Percentiles rank a stretch among this genome's conserved stretches.
phyloP scores from a whole-genome alignment of 2,329 filamentous ascomycete genomes.

The Cladophialophora carrionii region DNA sequence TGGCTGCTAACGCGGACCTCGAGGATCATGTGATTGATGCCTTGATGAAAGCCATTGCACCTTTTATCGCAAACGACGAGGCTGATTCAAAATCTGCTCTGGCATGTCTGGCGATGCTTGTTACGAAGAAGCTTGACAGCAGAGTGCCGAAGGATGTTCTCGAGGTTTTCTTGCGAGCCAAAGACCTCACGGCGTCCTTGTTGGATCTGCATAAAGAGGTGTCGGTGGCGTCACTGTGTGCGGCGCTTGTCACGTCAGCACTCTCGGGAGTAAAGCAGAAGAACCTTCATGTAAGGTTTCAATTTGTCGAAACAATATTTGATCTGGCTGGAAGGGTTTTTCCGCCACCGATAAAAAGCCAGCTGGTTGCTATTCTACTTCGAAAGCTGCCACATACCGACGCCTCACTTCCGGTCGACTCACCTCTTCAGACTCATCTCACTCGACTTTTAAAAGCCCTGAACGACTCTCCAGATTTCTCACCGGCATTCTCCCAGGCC shows the following conservation, averaged over 20 bases:
- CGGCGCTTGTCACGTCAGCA: conserved; percentile 21
- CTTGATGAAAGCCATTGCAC: conserved; percentile 85
- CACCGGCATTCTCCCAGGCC: conserved; percentile 67
- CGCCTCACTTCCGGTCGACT: conserved; percentile 23
- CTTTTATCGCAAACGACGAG: conserved; percentile 75
- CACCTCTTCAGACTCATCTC: conserved; percentile 63
- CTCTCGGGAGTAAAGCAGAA: conserved; percentile 38
- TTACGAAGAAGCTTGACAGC: conserved; percentile 73
- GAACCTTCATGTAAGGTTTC: conserved; percentile 35
- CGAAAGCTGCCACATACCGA: conserved; percentile 20
- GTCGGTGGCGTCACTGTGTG: conserved; percentile 23
- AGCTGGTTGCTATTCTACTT: conserved; percentile 25
- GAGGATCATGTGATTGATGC: conserved; percentile 79
- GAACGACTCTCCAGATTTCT: conserved; percentile 63
- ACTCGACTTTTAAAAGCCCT: conserved; percentile 69
- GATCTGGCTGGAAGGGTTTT: conserved; percentile 31
- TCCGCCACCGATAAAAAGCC: conserved; percentile 8
- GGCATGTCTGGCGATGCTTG: conserved; percentile 77
- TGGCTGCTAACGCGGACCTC: conserved; percentile 79
- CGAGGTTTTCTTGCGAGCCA: conserved; percentile 52
- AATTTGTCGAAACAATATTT: conserved; percentile 31
- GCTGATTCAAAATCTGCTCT: conserved; percentile 66
- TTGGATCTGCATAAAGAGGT: conserved; percentile 41
- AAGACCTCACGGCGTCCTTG: conserved; percentile 43
- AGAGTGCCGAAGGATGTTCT: conserved; percentile 71